Evolutionary conservation across 2,329 filamentous ascomycete genomes (phyloP).

Genomic region (Cercospora brassicicola): DNA sequence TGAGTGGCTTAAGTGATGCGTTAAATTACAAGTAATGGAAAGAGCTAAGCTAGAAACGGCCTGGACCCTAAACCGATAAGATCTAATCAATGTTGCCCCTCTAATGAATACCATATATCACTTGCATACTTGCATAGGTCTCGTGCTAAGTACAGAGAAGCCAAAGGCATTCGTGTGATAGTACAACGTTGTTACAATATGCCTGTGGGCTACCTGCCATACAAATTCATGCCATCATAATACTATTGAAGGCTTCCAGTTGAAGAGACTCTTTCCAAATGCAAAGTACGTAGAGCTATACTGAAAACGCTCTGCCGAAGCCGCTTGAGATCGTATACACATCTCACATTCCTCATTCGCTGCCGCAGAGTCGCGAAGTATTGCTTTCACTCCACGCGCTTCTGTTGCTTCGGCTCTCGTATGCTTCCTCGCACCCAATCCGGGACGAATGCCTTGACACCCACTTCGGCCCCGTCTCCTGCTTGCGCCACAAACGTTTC

Average conservation of each 20-base stretch:
- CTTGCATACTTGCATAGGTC: background rate
- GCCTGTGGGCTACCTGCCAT: background rate
- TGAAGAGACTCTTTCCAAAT: background rate
- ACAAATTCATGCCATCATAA: background rate
- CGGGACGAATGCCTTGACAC: conserved; percentile 68
- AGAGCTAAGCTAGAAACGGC: background rate
- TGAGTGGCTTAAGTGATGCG: background rate
- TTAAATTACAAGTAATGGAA: background rate
- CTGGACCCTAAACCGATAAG: background rate
- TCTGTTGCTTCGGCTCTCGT: conserved; percentile 43
- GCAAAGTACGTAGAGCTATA: background rate
- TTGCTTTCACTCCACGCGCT: conserved; percentile 34
- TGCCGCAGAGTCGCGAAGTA: background rate
- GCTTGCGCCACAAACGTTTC: conserved; percentile 50
- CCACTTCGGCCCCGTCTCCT: conserved; percentile 33
- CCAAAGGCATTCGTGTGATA: background rate
- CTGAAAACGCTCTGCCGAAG: background rate
- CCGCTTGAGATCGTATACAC: background rate
- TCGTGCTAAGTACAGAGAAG: background rate
- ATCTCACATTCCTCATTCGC: background rate
- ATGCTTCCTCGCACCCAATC: conserved; percentile 63
- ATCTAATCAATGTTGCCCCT: background rate
- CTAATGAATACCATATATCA: background rate
- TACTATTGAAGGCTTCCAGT: background rate
- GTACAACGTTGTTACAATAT: background rate